Evolutionary conservation across 2,329 filamentous ascomycete genomes (phyloP), one percentile per base, ranked within the genome.

Genomic region (Diplodia corticola): DNA sequence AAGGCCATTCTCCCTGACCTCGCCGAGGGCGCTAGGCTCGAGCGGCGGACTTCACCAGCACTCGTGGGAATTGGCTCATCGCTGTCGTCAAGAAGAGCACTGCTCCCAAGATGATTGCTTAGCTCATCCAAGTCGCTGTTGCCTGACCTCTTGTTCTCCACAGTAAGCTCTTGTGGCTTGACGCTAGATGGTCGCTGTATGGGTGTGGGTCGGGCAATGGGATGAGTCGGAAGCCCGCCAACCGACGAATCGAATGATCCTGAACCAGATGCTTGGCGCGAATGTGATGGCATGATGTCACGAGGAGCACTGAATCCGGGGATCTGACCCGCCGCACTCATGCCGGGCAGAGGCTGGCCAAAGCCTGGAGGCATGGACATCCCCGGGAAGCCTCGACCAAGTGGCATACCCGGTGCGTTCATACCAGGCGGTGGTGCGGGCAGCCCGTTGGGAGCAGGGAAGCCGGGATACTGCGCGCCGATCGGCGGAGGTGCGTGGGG

Each of bases 141-240:
- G 2, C 68, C 72, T 1, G 76, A 73, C 54, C 69, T 74, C 49
- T 75, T 76, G 67, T 76, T 74, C 22, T 81, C 79, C 33, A 79
- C 75, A 33, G 78, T 75, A 46, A 75, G 78, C 49, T 84, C 84
- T 64, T 81, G 81, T 33, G 85, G 85, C 68, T 84, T 83, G 10
- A 84, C 87, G 75, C 93, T 97, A 17, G 89, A 89, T 0, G 95
- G 94, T 37, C 93, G 87, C 69, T 94, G 92, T 69, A 98, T 97
- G 0, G 94, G 94, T 26, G 91, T 87, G 28, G 93, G 94, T 64
- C 93, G 86, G 53, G 89, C 86, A 68, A 96, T 94, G 1, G 91
- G 91, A 69, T 92, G 89, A 37, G 89, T 83, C 64, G 86, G 82
- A 12, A 82, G 77, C 28, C 80, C 78, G 7, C 68, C 71, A 63